Percentiles rank a stretch among this genome's conserved stretches.
phyloP scores from a whole-genome alignment of 768 basidiomycete genomes.

The Cantharellus anzutake region DNA sequence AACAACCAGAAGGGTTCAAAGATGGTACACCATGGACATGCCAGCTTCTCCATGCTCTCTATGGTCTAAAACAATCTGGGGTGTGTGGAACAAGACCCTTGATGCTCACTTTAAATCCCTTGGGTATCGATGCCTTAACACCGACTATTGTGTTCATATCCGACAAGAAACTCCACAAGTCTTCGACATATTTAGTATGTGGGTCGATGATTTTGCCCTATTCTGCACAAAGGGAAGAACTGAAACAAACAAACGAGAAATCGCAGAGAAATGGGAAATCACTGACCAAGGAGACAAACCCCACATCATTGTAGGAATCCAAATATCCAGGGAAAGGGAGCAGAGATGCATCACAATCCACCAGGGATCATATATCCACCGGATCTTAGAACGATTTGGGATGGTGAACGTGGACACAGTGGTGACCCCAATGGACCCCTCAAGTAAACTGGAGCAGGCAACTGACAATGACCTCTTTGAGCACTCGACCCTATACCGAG shows the following conservation, averaged over 20 bases:
- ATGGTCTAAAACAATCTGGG: conserved; percentile 26
- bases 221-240: conserved; percentile 3
- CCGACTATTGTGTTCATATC: conserved; percentile 11
- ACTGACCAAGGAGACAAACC: not conserved
- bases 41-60: conserved; percentile 19
- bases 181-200: too few relatives aligned
- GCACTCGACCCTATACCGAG: not conserved
- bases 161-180: conserved; percentile 13
- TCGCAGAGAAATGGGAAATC: not conserved
- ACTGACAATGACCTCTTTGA: not conserved
- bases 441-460: not conserved
- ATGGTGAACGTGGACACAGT: not conserved
- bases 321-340: not conserved
- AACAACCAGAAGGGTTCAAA: conserved; percentile 5
- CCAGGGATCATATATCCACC: not conserved
- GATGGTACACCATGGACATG: conserved; percentile 1
- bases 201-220: conserved; percentile 20
- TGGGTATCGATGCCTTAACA: not conserved
- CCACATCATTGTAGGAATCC: not conserved
- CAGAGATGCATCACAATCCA: not conserved
- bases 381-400: not conserved
- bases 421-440: not conserved
- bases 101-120: not conserved
- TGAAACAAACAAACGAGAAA: not conserved
- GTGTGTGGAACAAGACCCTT: conserved; percentile 19